Evolutionary conservation across 345 rosid species (phyloP).

Genomic region (Populus tremula): DNA sequence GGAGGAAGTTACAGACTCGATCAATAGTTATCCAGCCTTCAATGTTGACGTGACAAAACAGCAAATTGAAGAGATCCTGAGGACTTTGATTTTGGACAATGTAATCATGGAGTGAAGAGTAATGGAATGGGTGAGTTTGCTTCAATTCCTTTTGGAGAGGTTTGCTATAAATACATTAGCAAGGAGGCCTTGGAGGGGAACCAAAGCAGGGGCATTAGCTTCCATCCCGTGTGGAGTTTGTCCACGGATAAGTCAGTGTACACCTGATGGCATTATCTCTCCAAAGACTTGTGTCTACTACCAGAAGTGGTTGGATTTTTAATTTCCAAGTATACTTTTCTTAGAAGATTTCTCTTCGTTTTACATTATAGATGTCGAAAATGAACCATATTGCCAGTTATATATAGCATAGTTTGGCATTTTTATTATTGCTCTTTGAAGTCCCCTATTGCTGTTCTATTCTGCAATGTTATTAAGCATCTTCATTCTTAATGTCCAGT

Average conservation of each 20-base stretch:
- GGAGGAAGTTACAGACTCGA: constrained; percentile 38
- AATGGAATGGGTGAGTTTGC: constrained; percentile 56
- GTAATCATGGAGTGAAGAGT: constrained; percentile 58
- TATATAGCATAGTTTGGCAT: background rate
- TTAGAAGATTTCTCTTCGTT: background rate
- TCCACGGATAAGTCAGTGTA: constrained; percentile 56
- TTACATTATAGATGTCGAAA: background rate
- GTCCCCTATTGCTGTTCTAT: background rate
- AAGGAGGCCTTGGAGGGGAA: constrained; percentile 35
- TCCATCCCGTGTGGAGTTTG: constrained; percentile 82
- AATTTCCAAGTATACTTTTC: background rate
- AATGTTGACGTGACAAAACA: constrained; percentile 33
- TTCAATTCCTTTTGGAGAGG: constrained; percentile 41
- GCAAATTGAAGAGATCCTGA: constrained; percentile 58
- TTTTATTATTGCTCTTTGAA: background rate
- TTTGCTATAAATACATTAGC: constrained; percentile 47
- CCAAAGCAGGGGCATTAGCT: constrained; percentile 54
- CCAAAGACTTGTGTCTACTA: constrained; percentile 65
- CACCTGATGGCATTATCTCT: constrained; percentile 66
- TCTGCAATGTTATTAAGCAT: background rate
- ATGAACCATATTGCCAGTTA: background rate
- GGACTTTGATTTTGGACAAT: constrained; percentile 66
- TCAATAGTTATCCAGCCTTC: constrained; percentile 36
- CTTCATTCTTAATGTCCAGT: background rate
- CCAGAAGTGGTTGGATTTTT: constrained; percentile 70